Percentiles rank a stretch among this genome's conserved stretches.
phyloP scores from a whole-genome alignment of 2,329 filamentous ascomycete species.

The Fusarium tuaranense region DNA sequence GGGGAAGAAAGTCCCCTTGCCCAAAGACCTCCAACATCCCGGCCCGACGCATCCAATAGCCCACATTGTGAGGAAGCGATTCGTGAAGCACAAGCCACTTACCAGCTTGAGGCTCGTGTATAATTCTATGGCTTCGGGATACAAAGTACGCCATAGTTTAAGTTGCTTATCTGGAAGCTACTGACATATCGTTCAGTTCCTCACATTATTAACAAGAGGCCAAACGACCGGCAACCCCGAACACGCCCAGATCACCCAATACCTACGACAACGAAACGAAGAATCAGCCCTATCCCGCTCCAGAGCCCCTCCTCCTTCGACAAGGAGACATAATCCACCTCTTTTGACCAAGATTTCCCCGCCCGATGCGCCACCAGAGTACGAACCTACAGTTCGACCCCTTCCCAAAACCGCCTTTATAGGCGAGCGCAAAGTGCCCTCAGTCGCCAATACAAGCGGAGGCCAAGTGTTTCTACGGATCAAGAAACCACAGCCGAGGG shows the following conservation, averaged over 20 bases:
- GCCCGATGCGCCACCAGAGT: conserved; percentile 55
- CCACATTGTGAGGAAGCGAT: conserved; percentile 70
- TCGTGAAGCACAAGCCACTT: conserved; percentile 69
- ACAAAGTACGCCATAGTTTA: conserved; percentile 61
- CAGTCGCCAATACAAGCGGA: conserved; percentile 63
- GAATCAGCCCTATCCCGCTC: conserved; percentile 38
- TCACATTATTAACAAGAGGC: conserved; percentile 55
- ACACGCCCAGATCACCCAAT: conserved; percentile 54
- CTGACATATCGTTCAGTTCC: conserved; percentile 48
- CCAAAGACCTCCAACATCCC: conserved; percentile 53
- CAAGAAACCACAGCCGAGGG: conserved; percentile 71
- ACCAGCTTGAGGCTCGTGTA: conserved; percentile 70
- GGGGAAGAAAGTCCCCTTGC: conserved; percentile 65
- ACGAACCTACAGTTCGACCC: conserved; percentile 61
- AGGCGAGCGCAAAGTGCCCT: conserved; percentile 62
- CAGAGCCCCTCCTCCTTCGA: conserved; percentile 24
- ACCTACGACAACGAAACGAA: conserved; percentile 51
- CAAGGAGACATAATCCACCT: conserved; percentile 34
- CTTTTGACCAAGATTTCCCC: conserved; percentile 50
- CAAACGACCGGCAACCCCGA: conserved; percentile 53
- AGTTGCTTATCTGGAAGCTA: neutral
- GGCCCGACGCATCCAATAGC: conserved; percentile 59
- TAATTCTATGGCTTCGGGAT: conserved; percentile 74
- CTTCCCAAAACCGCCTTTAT: conserved; percentile 60
- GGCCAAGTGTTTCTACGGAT: conserved; percentile 74